Evolutionary conservation across 2,329 filamentous ascomycete species (phyloP), one percentile per base, ranked within the genome.

Genomic region (Trichoderma citrinoviride): DNA sequence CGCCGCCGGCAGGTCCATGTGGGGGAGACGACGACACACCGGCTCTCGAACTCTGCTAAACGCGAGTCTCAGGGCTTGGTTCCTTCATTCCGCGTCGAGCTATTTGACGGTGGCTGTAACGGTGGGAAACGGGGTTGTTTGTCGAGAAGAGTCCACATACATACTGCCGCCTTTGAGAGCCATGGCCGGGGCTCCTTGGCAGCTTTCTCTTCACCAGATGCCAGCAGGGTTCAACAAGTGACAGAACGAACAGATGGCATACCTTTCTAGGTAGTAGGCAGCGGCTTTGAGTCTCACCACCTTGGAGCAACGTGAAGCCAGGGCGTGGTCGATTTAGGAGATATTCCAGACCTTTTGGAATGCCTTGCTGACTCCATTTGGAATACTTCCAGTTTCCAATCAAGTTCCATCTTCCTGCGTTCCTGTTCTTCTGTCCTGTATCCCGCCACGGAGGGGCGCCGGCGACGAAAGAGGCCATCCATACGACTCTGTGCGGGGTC

Each of bases 371-470:
- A 37, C 12, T 37, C 33, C 12, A 37, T 37, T 37, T 37, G 33
- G 33, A 37, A 37, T 37, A 37, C 33, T 37, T 37, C 8, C 33
- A 40, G 56, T 60, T 5, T 21, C 56, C 56, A 49, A 19, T 60
- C 33, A 40, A 21, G 56, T 49, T 37, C 29, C 29, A n/a, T 49
- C 37, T 60, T 60, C 12, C 56, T 12, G 33, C 33, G 3, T 14
- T 37, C 12, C 33, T 37, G 33, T 14, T 37, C 8, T 12, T 14
- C 33, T n/a, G 3, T 37, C 14, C 33, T 14, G 14, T 5, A 37
- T 49, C 43, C 56, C 56, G 44, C 56, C 40, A 19, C 49, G 56
- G 56, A 60, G 56, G 56, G 56, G 56, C 56, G 29, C 43, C 56
- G 49, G 40, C 47, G 56, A 23, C 56, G 50, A 33, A 10, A 43